A percentile compares a stretch with the other conserved stretches of the same genome.
Evolutionary conservation across 768 basidiomycete species (phyloP).

Genomic region (Lentinula aciculospora): DNA sequence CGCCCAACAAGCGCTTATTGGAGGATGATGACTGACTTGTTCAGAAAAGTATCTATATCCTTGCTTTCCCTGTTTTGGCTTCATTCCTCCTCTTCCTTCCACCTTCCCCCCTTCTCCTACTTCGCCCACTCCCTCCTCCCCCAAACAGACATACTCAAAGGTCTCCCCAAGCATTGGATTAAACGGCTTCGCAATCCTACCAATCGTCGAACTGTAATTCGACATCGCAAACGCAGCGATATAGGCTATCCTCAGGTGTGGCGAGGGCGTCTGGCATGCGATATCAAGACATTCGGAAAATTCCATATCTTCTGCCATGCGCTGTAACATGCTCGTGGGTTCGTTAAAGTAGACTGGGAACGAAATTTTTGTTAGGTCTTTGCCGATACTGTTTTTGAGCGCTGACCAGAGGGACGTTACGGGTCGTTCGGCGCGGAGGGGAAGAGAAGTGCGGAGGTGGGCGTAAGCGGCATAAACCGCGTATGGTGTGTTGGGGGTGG

Average conservation of each 20-base stretch:
- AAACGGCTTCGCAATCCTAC: constrained; percentile 95
- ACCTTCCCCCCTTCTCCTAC: neutral
- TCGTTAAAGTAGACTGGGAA: constrained; percentile 94
- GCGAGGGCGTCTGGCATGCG: constrained; percentile 70
- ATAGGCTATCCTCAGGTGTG: constrained; percentile 80
- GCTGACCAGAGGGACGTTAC: constrained; percentile 92
- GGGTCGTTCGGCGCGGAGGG: constrained; percentile 76
- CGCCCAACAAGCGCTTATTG: constrained; percentile 93
- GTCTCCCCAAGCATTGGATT: constrained; percentile 95
- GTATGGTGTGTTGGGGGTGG: neutral
- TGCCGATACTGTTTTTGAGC: constrained; percentile 91
- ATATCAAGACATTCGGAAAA: constrained; percentile 93
- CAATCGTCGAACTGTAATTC: constrained; percentile 95
- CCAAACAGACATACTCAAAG: constrained; percentile 87
- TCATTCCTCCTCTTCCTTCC: neutral
- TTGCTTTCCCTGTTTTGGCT: constrained; percentile 36
- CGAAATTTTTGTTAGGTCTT: constrained; percentile 93
- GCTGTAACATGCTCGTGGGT: constrained; percentile 93
- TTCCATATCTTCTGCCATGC: constrained; percentile 99
- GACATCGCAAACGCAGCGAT: constrained; percentile 98
- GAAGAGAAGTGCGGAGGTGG: constrained; percentile 52
- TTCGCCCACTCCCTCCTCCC: constrained; percentile 20
- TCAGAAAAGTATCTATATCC: constrained; percentile 87
- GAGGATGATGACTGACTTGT: constrained; percentile 97
- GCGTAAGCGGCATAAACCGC: constrained; percentile 36